phyloP scores from a whole-genome alignment of 164 flowering plant species.

The Annona squamosa region DNA sequence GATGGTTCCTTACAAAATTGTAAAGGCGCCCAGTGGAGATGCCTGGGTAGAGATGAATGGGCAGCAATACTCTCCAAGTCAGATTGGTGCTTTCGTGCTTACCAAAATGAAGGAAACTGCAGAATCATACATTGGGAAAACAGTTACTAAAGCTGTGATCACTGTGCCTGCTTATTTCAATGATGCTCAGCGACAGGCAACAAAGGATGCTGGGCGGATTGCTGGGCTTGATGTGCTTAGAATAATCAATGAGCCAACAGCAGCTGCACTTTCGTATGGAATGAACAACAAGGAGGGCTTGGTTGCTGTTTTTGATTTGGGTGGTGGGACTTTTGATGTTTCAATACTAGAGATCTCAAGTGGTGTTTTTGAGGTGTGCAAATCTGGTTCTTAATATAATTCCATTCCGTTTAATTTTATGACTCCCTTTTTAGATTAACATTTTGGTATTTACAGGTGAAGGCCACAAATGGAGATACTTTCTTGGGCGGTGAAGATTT shows the following conservation, averaged over 20 bases:
- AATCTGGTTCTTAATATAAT: background rate
- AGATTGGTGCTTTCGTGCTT: conserved; percentile 33
- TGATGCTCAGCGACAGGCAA: conserved; percentile 37
- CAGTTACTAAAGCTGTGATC: conserved; percentile 33
- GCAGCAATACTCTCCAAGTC: conserved; percentile 33
- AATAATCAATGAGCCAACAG: conserved; percentile 42
- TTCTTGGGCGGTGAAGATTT: conserved; percentile 43
- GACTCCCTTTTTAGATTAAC: background rate
- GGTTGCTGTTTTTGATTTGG: conserved; percentile 36
- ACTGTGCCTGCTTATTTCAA: conserved; percentile 41
- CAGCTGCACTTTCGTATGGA: conserved; percentile 42
- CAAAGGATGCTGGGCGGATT: conserved; percentile 42
- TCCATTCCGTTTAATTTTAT: background rate
- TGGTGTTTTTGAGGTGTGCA: conserved; percentile 34
- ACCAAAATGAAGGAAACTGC: conserved; percentile 37
- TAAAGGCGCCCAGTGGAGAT: conserved; percentile 34
- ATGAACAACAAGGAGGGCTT: conserved; percentile 31
- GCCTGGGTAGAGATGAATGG: conserved; percentile 39
- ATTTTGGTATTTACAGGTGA: conserved; percentile 15
- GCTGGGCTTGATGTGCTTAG: conserved; percentile 38
- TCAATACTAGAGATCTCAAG: conserved; percentile 32
- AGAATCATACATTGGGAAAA: conserved; percentile 28
- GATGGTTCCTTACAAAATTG: conserved; percentile 35
- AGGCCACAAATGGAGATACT: conserved; percentile 39
- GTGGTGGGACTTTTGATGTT: conserved; percentile 46